These are phyloP conservation scores for Monilinia laxa DNA, from an alignment of 2,329 filamentous ascomycete species.

Conservation along the genomic window DNA sequence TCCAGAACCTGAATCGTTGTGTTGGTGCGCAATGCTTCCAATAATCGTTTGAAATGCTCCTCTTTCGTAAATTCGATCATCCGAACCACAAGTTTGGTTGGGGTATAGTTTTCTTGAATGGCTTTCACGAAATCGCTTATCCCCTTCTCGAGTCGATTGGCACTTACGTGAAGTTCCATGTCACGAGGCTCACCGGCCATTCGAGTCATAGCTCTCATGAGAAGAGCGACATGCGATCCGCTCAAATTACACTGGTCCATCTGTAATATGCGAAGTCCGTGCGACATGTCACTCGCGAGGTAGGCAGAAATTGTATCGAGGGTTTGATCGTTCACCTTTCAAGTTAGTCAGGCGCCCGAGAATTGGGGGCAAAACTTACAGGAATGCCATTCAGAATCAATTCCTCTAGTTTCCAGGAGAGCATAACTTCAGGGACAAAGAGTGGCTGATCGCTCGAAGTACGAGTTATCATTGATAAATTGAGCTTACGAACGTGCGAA, in stretches of 20 bases:
- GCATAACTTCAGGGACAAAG: slow-evolving; percentile 63
- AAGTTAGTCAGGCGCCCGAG: slow-evolving; percentile 29
- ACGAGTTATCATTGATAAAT: slow-evolving; percentile 63
- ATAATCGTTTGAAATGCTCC: slow-evolving; percentile 56
- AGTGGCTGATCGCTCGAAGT: slow-evolving; percentile 63
- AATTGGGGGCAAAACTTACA: slow-evolving; percentile 36
- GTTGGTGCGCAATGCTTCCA: slow-evolving; percentile 62
- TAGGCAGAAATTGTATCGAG: slow-evolving; percentile 66
- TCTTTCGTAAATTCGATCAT: slow-evolving; percentile 59
- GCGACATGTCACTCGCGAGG: slow-evolving; percentile 59
- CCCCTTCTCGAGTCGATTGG: slow-evolving; percentile 50
- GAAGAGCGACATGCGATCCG: slow-evolving; percentile 61
- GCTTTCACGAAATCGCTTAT: slow-evolving; percentile 52
- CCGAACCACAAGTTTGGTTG: slow-evolving; percentile 63
- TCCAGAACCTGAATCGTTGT: slow-evolving; percentile 63
- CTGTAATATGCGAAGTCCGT: slow-evolving; percentile 58
- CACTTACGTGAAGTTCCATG: slow-evolving; percentile 65
- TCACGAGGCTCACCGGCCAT: slow-evolving; percentile 51
- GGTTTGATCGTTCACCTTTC: slow-evolving; percentile 57
- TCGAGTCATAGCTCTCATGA: slow-evolving; percentile 62
- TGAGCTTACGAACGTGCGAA: slow-evolving; percentile 62
- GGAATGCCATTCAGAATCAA: slow-evolving; percentile 63
- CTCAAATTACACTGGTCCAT: slow-evolving; percentile 67
- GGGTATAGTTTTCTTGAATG: slow-evolving; percentile 53
- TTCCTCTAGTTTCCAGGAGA: slow-evolving; percentile 67